Base-by-base conservation (phyloP, 2,329 filamentous ascomycete genomes). In the Cercospora brassicicola region DNA sequence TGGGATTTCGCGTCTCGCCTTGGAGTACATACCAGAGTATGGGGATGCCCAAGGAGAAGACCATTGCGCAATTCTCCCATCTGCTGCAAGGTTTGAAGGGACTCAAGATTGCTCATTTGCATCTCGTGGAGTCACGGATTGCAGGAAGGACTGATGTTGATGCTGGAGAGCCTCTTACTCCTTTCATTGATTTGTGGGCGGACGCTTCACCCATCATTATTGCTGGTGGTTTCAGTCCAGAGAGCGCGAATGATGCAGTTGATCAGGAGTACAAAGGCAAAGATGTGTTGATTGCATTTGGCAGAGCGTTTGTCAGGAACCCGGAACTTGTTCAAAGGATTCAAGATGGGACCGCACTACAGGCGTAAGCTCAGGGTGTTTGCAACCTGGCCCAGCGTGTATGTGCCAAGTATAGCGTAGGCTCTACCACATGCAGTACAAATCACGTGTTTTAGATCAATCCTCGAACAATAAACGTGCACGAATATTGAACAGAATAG, bases 21-120 rank as follows among this genome's bases (percentile, higher is more conserved):
- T 90, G 84, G 79, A 86, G 83, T 60, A 78, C 79, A 0, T 91
- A 88, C 79, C 87, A 91, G 68, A 79, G 80, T 33, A 74, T 73
- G 71, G 79, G 80, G 33, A 74, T 73, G 72, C 42, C 62, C n/a
- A 90, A 90, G 87, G 71, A 77, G 0, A 83, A 91, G 55, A 88
- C 89, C 0, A 74, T 87, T 8, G 86, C 88, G 0, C 88, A 91
- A 69, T 92, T 91, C 74, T 80, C 79, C 0, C 81, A 91, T 72
- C 75, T 90, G 7, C 81, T 88, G 51, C 73, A 79, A 33, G 82
- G 84, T 51, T 79, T 88, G 10, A 84, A 82, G 63, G 77, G 80
- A 28, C 76, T 89, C 1, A 81, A 84, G 1, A 79, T 91, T 13
- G 84, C 88, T 0, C 91, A 88, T 73, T 75, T 90, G 1, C 88